Evolutionary conservation across 2,329 filamentous ascomycete genomes (phyloP).

Genomic region (Monilinia fructigena): DNA sequence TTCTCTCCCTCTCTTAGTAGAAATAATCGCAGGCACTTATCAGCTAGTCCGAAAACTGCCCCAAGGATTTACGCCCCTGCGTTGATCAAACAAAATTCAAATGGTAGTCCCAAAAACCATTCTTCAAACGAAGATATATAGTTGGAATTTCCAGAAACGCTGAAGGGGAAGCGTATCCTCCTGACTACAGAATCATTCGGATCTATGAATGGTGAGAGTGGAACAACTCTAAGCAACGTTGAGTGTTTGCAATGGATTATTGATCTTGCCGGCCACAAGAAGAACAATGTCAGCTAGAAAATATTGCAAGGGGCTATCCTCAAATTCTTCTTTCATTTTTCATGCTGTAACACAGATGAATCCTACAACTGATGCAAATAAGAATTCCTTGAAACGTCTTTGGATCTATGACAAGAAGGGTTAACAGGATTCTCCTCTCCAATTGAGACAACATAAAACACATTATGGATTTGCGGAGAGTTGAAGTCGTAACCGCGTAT

Average conservation of each 20-base stretch:
- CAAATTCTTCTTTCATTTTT: neutral
- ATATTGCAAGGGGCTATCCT: neutral
- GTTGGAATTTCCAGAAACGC: constrained; percentile 43
- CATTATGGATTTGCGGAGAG: neutral
- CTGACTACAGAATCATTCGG: constrained; percentile 71
- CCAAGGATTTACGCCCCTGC: too few relatives aligned
- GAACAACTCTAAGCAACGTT: constrained; percentile 68
- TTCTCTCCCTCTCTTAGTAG: neutral
- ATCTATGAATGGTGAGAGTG: constrained; percentile 70
- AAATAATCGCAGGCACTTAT: too few relatives aligned
- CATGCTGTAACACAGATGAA: neutral
- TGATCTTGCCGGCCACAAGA: constrained; percentile 50
- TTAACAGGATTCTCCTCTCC: neutral
- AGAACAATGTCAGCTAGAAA: neutral
- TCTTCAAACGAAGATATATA: neutral
- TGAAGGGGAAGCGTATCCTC: constrained; percentile 62
- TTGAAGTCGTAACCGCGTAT: neutral
- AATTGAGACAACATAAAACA: neutral
- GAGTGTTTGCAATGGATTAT: constrained; percentile 64
- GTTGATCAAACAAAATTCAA: neutral
- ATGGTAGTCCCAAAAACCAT: neutral
- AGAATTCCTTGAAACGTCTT: neutral
- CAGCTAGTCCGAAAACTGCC: neutral
- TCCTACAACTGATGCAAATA: neutral
- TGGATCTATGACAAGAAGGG: neutral